Evolutionary conservation across 2,329 filamentous ascomycete species (phyloP).

Genomic region (Thielaviopsis punctulata): DNA sequence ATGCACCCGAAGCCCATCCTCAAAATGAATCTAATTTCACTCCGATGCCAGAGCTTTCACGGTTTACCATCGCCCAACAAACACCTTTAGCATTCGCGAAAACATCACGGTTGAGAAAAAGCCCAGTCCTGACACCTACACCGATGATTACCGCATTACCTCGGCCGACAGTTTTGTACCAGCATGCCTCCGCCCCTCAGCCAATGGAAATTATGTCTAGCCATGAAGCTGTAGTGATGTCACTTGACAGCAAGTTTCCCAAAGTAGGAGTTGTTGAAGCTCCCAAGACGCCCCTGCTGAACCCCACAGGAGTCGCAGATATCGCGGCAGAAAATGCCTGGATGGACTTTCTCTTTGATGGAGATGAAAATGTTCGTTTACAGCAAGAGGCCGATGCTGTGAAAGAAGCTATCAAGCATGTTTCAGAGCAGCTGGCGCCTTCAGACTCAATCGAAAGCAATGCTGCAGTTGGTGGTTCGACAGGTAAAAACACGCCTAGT

Average conservation of each 20-base stretch:
- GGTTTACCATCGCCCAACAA: no score
- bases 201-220: no score
- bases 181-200: no score
- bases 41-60: neutral
- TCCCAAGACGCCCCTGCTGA: neutral
- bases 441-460: neutral
- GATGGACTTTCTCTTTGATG: neutral
- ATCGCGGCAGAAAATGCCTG: neutral
- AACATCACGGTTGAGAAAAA: no score
- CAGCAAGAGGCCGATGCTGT: neutral
- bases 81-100: no score
- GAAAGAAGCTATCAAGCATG: neutral
- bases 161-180: no score
- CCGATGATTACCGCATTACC: no score
- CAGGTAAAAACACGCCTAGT: neutral
- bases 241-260: no score
- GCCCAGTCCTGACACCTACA: no score
- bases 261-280: no score
- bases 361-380: neutral
- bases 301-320: neutral
- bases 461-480: neutral
- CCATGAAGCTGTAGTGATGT: no score
- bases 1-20: neutral
- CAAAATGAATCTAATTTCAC: neutral
- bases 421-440: neutral